Evolutionary conservation across 805 yeast genomes (phyloP).

Genomic region (Spathaspora boniae): DNA sequence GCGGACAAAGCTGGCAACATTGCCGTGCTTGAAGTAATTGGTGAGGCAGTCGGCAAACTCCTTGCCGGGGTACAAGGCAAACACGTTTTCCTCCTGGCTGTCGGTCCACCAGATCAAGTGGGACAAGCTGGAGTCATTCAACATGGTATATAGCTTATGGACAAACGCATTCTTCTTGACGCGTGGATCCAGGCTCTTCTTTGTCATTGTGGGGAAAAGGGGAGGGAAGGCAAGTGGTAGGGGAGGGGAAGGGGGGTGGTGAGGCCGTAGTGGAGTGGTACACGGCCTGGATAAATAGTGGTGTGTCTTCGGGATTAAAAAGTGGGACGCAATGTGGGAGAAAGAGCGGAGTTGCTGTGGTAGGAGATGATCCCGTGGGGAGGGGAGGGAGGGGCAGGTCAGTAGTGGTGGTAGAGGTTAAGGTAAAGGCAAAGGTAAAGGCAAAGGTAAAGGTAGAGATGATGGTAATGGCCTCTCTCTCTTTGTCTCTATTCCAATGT

Average conservation of each 20-base stretch:
- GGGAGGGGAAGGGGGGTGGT: not conserved
- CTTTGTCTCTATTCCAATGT: not conserved
- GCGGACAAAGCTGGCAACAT: conserved; percentile 88
- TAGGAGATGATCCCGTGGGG: not conserved
- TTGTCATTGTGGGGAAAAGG: conserved; percentile 16
- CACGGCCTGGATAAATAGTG: too few species aligned
- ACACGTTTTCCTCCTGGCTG: conserved; percentile 47
- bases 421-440: not conserved
- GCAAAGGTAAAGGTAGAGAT: not conserved
- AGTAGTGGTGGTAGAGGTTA: conserved; percentile 1
- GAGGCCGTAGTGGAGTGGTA: too few species aligned
- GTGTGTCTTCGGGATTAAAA: not conserved
- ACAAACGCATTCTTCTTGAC: conserved; percentile 60
- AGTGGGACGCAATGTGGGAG: not conserved
- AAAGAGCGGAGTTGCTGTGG: not conserved
- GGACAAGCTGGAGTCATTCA: conserved; percentile 29
- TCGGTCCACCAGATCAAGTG: conserved; percentile 45
- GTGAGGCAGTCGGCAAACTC: conserved; percentile 61
- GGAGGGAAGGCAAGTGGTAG: not conserved
- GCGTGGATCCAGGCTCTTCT: conserved; percentile 22
- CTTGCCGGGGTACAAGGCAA: conserved; percentile 61
- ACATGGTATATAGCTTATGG: conserved; percentile 40
- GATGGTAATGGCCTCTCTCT: not conserved
- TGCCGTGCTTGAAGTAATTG: conserved; percentile 89
- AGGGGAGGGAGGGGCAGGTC: not conserved